Conservation (phyloP, 2,329 filamentous ascomycete species). For the Meredithiella fracta region DNA sequence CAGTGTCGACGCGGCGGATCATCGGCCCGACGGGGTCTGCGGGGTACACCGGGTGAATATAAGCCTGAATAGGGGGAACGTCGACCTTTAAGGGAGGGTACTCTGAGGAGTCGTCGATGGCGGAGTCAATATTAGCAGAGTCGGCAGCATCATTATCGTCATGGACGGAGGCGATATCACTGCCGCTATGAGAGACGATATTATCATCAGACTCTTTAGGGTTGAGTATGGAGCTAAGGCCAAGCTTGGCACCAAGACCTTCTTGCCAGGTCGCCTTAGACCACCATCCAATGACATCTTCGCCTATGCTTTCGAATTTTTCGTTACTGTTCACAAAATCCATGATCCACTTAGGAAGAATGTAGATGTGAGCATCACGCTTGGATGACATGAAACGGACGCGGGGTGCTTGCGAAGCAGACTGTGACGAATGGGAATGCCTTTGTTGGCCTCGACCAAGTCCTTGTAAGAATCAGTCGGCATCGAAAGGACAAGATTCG, state of each 20-base stretch:
- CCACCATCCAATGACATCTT: slow-evolving; percentile 91
- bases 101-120: slow-evolving; percentile 11
- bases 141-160: background rate
- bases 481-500: slow-evolving; percentile 70
- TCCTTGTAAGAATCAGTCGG: slow-evolving; percentile 84
- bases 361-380: slow-evolving; percentile 84
- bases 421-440: slow-evolving; percentile 57
- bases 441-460: slow-evolving; percentile 56
- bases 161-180: slow-evolving; percentile 8
- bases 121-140: slow-evolving; percentile 1
- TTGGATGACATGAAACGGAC: slow-evolving; percentile 70
- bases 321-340: slow-evolving; percentile 69
- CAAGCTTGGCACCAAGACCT: slow-evolving; percentile 62
- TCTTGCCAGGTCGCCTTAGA: slow-evolving; percentile 85
- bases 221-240: slow-evolving; percentile 20
- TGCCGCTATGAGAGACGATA: slow-evolving; percentile 9
- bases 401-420: slow-evolving; percentile 55
- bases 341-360: slow-evolving; percentile 83
- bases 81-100: slow-evolving; percentile 18
- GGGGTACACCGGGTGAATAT: slow-evolving; percentile 67
- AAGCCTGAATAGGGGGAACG: slow-evolving; percentile 63
- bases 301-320: slow-evolving; percentile 69
- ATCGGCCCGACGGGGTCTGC: slow-evolving; percentile 38
- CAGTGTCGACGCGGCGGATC: slow-evolving; percentile 77
- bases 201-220: slow-evolving; percentile 5